phyloP scores from a whole-genome alignment of 139 green algal genomes.

The Deuterostichococcus epilithicus region DNA sequence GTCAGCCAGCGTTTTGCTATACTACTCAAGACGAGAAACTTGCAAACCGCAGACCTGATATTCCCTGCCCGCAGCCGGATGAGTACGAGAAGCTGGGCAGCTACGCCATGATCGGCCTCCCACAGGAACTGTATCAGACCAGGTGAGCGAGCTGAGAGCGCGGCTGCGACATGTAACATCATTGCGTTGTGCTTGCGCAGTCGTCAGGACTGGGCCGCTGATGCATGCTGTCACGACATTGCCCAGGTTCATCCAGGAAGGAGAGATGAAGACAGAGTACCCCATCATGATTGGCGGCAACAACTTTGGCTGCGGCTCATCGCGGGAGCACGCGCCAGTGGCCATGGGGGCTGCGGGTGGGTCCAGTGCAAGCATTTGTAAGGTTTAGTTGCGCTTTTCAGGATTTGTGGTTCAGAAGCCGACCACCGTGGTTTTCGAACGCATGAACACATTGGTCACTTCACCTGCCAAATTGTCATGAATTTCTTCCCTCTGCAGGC shows the following conservation, averaged over 20 bases:
- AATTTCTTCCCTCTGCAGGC: conserved; percentile 24
- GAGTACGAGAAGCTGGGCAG: conserved; percentile 96
- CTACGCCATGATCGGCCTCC: conserved; percentile 88
- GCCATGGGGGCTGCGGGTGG: conserved; percentile 78
- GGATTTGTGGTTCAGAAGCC: background rate
- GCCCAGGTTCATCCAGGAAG: conserved; percentile 64
- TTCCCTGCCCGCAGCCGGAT: conserved; percentile 61
- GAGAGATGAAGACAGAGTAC: conserved; percentile 90
- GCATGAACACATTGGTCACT: background rate
- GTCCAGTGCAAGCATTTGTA: background rate
- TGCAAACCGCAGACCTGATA: background rate
- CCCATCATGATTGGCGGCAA: conserved; percentile 86
- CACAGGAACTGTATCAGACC: conserved; percentile 67
- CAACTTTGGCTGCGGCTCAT: conserved; percentile 95
- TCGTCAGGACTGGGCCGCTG: background rate
- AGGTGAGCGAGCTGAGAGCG: conserved; percentile 23
- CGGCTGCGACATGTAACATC: background rate
- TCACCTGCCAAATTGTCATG: background rate
- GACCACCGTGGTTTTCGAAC: background rate
- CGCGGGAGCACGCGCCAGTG: conserved; percentile 89
- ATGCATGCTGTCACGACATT: background rate
- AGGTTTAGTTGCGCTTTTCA: background rate
- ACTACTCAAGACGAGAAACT: too few species aligned
- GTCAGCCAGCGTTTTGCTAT: too few species aligned
- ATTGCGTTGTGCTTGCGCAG: background rate